Conservation (phyloP, 192 early-diverging fungal genomes). For the Umbelopsis sp. region DNA sequence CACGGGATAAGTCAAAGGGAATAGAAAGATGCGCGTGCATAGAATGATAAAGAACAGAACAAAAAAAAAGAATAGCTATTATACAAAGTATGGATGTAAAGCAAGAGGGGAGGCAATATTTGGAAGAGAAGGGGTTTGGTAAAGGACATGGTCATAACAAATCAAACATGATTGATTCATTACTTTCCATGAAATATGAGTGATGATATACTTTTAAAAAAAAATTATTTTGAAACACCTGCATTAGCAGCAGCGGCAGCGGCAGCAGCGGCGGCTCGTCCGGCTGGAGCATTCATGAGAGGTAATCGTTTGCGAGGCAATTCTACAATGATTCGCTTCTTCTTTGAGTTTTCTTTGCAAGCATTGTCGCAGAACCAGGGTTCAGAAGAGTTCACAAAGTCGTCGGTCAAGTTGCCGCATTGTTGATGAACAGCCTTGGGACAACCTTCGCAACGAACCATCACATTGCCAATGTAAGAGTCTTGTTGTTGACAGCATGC, state of each 20-base stretch:
- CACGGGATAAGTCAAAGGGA: background rate
- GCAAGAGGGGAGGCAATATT: background rate
- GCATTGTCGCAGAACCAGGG: slow-evolving; percentile 64
- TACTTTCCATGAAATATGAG: background rate
- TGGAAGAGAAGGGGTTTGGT: background rate
- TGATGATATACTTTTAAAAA: background rate
- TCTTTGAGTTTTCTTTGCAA: slow-evolving; percentile 58
- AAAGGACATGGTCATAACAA: background rate
- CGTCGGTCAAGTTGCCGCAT: slow-evolving; percentile 54
- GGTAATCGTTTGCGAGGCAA: slow-evolving; percentile 62
- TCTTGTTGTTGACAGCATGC: slow-evolving; percentile 72
- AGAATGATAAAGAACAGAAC: background rate
- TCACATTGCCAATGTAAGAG: slow-evolving; percentile 60
- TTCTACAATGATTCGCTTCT: slow-evolving; percentile 60
- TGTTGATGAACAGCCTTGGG: slow-evolving; percentile 80
- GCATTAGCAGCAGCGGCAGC: background rate
- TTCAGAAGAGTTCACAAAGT: slow-evolving; percentile 47
- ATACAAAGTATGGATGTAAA: background rate
- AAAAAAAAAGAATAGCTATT: background rate
- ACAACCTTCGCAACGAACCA: slow-evolving; percentile 86
- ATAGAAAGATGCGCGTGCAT: slow-evolving; percentile 1
- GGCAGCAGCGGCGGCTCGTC: slow-evolving; percentile 27
- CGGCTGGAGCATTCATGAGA: slow-evolving; percentile 58
- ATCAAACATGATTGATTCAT: background rate
- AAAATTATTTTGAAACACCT: background rate